Conservation (phyloP, 306 rosid species). For the Vachellia collinsii region DNA sequence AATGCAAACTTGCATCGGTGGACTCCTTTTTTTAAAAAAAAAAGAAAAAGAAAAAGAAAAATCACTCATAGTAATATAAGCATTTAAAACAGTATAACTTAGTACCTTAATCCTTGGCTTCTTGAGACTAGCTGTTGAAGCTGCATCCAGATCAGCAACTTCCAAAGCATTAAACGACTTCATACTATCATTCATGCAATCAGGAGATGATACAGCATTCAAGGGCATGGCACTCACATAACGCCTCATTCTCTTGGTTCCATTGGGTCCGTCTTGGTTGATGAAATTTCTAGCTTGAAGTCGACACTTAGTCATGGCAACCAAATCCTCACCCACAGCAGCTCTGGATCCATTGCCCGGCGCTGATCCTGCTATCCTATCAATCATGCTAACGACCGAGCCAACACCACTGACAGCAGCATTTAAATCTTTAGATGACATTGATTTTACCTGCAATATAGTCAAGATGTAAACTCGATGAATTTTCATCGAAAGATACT, state of each 20-base stretch:
- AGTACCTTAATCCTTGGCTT: slow-evolving; percentile 76
- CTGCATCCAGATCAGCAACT: slow-evolving; percentile 71
- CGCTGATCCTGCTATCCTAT: slow-evolving; percentile 93
- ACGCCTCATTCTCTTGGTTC: slow-evolving; percentile 85
- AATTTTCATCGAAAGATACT: slow-evolving; percentile 25
- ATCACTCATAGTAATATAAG: slow-evolving; percentile 2
- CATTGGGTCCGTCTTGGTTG: slow-evolving; percentile 76
- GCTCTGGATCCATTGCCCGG: slow-evolving; percentile 97
- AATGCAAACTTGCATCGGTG: slow-evolving; percentile 13
- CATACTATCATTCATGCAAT: slow-evolving; percentile 65
- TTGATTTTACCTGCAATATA: slow-evolving; percentile 76
- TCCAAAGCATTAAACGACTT: slow-evolving; percentile 60
- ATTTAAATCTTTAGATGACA: slow-evolving; percentile 66
- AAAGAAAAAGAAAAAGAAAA: slow-evolving; percentile 13
- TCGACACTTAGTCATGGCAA: slow-evolving; percentile 90
- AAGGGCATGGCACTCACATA: slow-evolving; percentile 75
- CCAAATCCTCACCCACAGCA: slow-evolving; percentile 96
- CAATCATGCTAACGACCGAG: slow-evolving; percentile 88
- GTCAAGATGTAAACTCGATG: slow-evolving; percentile 28
- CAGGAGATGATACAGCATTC: slow-evolving; percentile 69
- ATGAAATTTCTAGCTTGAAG: slow-evolving; percentile 71
- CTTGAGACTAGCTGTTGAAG: slow-evolving; percentile 75
- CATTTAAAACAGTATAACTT: slow-evolving; percentile 25
- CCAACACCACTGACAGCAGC: slow-evolving; percentile 84
- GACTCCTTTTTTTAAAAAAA: slow-evolving; percentile 5